Evolutionary conservation across 805 yeast species (phyloP), one percentile per base, ranked within the genome.

Genomic region (Maudiozyma bulderi): DNA sequence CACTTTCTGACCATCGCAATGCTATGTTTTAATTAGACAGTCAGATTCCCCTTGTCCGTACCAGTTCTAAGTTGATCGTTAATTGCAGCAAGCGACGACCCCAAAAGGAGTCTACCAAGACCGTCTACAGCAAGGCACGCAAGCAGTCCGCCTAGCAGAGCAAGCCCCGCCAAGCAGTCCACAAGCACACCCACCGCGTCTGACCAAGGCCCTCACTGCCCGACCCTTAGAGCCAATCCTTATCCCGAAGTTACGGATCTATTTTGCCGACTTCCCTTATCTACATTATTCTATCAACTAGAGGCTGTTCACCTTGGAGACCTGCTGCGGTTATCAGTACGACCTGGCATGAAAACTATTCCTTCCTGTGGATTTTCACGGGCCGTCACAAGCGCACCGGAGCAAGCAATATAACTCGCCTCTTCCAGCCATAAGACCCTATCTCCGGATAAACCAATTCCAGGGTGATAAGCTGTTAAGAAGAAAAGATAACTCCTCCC

Each of bases 301-400:
- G 70, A 68, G 71, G 70, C 71, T 66, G 71, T 68, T 68, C 67
- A 66, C 71, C 72, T 68, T 64, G 72, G 71, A 68, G 71, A 67
- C 71, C 71, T 68, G 70, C 70, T 68, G 71, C 71, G 72, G 71
- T 61, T 67, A 66, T 66, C 66, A 66, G 71, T 65, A 67, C 70
- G 71, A 66, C 70, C 67, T 65, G 68, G 68, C 67, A 62, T 61
- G 70, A 66, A 65, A 61, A 61, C 65, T 60, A 62, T 58, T 65
- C 63, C 69, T 64, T 66, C 69, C 67, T 58, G 68, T 57, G 69
- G 70, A 66, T 66, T 66, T 66, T 65, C 70, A 66, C 64, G 71
- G 69, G 61, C 63, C 70, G 68, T 67, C 67, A 61, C 59, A 58
- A 58, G 69, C 68, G 69, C 69, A 61, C 71, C 67, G 68, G 70